Conservation (phyloP, 2,329 filamentous ascomycete genomes). For the Pestalotiopsis sp. region DNA sequence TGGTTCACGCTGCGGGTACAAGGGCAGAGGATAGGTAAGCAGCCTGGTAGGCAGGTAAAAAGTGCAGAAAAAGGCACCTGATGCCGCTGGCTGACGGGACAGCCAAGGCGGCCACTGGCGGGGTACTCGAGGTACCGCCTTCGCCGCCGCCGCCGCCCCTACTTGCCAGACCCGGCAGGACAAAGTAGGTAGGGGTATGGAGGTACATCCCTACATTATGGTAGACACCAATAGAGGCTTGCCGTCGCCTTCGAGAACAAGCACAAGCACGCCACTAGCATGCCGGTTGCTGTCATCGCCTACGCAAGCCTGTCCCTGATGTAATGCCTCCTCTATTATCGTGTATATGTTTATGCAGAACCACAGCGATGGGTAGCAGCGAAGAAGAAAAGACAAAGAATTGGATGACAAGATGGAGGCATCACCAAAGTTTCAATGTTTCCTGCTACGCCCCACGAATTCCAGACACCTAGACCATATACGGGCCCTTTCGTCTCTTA, state of each 20-base stretch:
- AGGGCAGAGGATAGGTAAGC: background rate
- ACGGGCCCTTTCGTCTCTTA: background rate
- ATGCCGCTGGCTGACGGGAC: background rate
- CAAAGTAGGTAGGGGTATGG: background rate
- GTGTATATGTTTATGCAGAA: background rate
- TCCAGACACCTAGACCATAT: background rate
- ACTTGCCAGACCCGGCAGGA: background rate
- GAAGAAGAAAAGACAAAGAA: background rate
- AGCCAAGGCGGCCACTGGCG: slow-evolving; percentile 7
- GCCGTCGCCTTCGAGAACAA: background rate
- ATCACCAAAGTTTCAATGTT: background rate
- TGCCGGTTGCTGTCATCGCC: background rate
- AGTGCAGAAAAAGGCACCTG: slow-evolving; percentile 3
- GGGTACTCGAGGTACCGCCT: background rate
- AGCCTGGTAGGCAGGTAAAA: background rate
- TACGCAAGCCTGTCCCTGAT: background rate
- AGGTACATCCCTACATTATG: background rate
- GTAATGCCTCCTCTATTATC: background rate
- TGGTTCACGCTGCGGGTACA: background rate
- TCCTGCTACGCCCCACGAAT: background rate
- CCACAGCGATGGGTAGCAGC: background rate
- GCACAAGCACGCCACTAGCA: background rate
- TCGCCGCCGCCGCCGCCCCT: background rate
- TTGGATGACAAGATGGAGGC: background rate
- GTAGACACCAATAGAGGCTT: background rate